phyloP scores from a whole-genome alignment of 192 early-diverging fungal species.

The Coemansia sp. region DNA sequence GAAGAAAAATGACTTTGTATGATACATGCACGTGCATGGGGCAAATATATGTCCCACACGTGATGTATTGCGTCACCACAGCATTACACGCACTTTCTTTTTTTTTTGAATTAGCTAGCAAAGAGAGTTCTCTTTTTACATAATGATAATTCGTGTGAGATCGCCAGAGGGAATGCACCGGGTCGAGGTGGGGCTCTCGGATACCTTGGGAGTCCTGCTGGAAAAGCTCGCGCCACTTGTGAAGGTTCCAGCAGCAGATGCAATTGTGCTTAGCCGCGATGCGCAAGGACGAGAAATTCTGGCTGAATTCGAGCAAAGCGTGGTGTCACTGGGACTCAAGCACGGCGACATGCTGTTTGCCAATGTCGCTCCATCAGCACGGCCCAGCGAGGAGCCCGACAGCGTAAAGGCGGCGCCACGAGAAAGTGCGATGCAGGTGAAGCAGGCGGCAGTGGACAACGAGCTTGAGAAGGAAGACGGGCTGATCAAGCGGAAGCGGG shows the following conservation, averaged over 20 bases:
- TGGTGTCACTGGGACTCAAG: conserved; percentile 35
- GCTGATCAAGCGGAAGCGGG: conserved; percentile 72
- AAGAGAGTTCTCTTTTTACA: not conserved
- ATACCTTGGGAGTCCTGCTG: conserved; percentile 28
- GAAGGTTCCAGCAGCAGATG: conserved; percentile 31
- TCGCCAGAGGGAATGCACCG: conserved; percentile 50
- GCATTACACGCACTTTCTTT: not conserved
- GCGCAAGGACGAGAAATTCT: conserved; percentile 22
- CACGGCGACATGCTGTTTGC: conserved; percentile 48
- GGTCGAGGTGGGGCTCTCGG: conserved; percentile 28
- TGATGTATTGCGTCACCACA: not conserved
- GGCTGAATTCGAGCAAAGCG: conserved; percentile 33
- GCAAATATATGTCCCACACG: too few relatives aligned
- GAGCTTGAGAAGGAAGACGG: conserved; percentile 79
- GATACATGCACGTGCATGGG: too few relatives aligned
- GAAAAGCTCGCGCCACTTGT: conserved; percentile 26
- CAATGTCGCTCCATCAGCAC: conserved; percentile 20
- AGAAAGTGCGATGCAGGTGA: conserved; percentile 10
- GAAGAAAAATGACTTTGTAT: not conserved
- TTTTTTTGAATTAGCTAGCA: not conserved
- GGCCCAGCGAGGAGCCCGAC: conserved; percentile 25
- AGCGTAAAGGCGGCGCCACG: not conserved
- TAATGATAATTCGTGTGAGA: conserved; percentile 48
- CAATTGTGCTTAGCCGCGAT: conserved; percentile 35
- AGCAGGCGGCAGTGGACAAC: conserved; percentile 77